These are phyloP conservation scores for Solanum pennellii DNA, from an alignment of 257 asterid genomes.

Conservation along the genomic window DNA sequence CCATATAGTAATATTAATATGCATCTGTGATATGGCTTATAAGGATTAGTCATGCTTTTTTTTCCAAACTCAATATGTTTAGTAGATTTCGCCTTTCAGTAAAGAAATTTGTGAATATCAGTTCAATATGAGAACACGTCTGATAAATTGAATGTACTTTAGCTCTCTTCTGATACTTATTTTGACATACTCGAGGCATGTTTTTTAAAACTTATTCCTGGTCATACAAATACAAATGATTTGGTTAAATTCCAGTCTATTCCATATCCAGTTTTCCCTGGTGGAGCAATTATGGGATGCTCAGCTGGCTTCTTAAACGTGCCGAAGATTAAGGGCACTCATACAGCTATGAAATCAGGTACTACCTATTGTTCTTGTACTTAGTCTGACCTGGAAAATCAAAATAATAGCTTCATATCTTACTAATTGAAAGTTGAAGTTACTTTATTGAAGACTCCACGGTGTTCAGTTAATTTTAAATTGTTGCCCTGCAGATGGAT, in stretches of 20 bases:
- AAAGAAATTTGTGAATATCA: neutral
- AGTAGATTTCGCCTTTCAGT: neutral
- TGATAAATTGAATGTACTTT: neutral
- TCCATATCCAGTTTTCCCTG: conserved; percentile 98
- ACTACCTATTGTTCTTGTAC: neutral
- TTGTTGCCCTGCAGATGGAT: neutral
- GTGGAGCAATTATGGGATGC: conserved; percentile 98
- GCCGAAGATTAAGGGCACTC: conserved; percentile 94
- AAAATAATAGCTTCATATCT: neutral
- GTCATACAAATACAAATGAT: conserved; percentile 28
- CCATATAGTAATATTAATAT: neutral
- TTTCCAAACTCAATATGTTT: neutral
- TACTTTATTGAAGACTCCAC: neutral
- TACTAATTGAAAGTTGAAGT: neutral
- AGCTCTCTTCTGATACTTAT: neutral
- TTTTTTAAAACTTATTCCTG: neutral
- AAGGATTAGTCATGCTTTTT: neutral
- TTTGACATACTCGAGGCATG: neutral
- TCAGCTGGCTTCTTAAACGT: conserved; percentile 98
- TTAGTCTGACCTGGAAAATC: neutral
- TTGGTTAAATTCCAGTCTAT: conserved; percentile 85
- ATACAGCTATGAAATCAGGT: conserved; percentile 99
- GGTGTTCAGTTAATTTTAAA: neutral
- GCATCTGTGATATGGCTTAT: neutral
- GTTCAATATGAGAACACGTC: neutral